Base-by-base conservation (phyloP, 192 early-diverging fungal genomes). In the Spinellus fusiger region DNA sequence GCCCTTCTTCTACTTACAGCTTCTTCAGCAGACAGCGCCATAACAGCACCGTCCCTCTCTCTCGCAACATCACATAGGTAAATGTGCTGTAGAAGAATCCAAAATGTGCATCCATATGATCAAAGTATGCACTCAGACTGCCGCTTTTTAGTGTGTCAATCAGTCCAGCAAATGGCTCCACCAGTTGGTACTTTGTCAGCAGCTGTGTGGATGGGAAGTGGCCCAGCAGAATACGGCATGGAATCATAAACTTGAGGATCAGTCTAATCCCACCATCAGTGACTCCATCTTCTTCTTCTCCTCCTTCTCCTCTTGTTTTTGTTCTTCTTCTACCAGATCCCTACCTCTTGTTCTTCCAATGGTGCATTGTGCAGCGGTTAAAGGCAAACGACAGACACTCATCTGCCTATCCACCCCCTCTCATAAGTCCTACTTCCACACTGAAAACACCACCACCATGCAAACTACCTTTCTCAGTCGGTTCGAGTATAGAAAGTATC, bases 21-120 rank as follows among this genome's bases (percentile, higher is more conserved):
- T 65, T 73, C 5, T 65, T 63, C 10, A 81, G 62, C 20, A 78
- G 37, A 12, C 69, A 74, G n/a, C 74, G 62, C 73, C 73, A 81
- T 10, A 75, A 59, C 0, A 81, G 26, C 0, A 81, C 72, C 2
- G 35, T 50, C 0, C 73, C 60, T 35, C 77, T 68, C 27, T 81
- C 73, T 54, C 63, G 67, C 7, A 81, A 23, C 27, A 81, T 49
- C 22, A 76, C 57, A 28, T 70, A 81, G 5, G 68, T 72, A 31
- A 69, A 67, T 40, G 55, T 73, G 26, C 47, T 37, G 18, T 74
- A 58, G 58, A 74, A 66, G 64, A 63, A 76, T 0, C 34, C 56
- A 60, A 74, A 44, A 3, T 73, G 64, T 0, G 28, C 26, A 4
- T 61, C 66, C 12, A 76, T 26, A 33, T 59, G 46, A 2, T 56